These are phyloP conservation scores for Apiospora phragmitis DNA, from an alignment of 2,329 filamentous ascomycete genomes.

Conservation along the genomic window DNA sequence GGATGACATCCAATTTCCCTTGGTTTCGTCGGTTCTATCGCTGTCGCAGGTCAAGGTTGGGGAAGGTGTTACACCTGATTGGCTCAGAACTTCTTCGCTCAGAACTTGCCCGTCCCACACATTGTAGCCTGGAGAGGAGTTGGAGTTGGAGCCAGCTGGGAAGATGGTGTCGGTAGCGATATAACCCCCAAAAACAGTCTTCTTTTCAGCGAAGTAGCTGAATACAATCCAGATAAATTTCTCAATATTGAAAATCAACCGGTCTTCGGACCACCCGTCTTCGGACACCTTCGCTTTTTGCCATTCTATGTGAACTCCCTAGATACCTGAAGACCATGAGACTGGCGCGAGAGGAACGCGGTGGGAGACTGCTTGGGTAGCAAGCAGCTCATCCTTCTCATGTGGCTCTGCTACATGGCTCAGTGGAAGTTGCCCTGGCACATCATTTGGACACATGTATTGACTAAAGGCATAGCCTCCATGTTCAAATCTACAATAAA, in stretches of 20 bases:
- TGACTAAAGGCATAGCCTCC: background rate
- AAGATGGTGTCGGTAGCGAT: background rate
- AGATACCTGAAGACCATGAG: no score
- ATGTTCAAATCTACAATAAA: background rate
- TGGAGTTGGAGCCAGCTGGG: background rate
- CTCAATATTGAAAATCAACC: background rate
- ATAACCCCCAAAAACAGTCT: background rate
- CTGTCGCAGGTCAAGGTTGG: background rate
- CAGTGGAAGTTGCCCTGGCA: background rate
- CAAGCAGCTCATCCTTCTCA: background rate
- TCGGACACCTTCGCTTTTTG: background rate
- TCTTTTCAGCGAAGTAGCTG: background rate
- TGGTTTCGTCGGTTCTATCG: background rate
- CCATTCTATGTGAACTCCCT: background rate
- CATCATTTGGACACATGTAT: background rate
- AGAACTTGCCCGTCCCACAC: background rate
- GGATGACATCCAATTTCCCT: background rate
- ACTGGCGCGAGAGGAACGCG: no score
- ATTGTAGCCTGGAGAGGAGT: background rate
- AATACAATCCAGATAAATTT: background rate
- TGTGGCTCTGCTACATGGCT: background rate
- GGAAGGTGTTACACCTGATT: constrained; percentile 4
- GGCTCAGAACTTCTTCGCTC: background rate
- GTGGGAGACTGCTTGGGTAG: no score
- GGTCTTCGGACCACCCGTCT: background rate